Conservation (phyloP, 2,329 filamentous ascomycete species). For the Fusarium sp. region DNA sequence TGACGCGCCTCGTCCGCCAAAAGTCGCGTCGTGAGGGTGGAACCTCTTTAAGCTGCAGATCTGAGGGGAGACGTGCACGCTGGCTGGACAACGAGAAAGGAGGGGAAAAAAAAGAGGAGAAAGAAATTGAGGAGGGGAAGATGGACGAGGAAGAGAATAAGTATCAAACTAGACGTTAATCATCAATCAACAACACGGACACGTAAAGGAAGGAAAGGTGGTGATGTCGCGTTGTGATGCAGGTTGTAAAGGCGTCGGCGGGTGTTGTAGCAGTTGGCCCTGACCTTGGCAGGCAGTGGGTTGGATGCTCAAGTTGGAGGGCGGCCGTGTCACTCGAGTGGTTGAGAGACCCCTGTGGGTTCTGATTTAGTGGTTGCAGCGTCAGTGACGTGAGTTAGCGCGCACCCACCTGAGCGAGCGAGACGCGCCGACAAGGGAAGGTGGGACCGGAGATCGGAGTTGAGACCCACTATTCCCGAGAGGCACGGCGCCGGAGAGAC, state of each 20-base stretch:
- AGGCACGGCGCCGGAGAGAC: background rate
- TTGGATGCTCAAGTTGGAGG: constrained; percentile 28
- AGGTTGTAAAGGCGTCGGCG: constrained; percentile 6
- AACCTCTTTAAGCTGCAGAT: constrained; percentile 37
- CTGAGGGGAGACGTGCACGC: constrained; percentile 22
- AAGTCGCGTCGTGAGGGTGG: constrained; percentile 48
- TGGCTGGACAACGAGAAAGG: constrained; percentile 26
- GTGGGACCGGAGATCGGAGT: constrained; percentile 11
- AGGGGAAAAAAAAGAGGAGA: background rate
- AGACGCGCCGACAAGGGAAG: constrained; percentile 3
- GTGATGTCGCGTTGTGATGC: constrained; percentile 24
- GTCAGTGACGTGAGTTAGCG: constrained; percentile 31
- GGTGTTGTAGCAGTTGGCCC: constrained; percentile 11
- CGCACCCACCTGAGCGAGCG: constrained; percentile 1
- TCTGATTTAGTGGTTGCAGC: constrained; percentile 29
- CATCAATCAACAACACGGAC: background rate
- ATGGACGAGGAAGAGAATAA: background rate
- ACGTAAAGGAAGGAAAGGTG: background rate
- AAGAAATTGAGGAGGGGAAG: background rate
- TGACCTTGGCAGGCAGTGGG: background rate
- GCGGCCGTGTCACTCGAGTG: constrained; percentile 34
- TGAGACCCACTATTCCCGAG: constrained; percentile 18
- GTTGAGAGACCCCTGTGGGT: constrained; percentile 24
- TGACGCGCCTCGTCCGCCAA: constrained; percentile 48
- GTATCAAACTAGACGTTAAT: constrained; percentile 7